Base-by-base conservation (phyloP, 2,329 filamentous ascomycete genomes). In the Penicillium sp. region DNA sequence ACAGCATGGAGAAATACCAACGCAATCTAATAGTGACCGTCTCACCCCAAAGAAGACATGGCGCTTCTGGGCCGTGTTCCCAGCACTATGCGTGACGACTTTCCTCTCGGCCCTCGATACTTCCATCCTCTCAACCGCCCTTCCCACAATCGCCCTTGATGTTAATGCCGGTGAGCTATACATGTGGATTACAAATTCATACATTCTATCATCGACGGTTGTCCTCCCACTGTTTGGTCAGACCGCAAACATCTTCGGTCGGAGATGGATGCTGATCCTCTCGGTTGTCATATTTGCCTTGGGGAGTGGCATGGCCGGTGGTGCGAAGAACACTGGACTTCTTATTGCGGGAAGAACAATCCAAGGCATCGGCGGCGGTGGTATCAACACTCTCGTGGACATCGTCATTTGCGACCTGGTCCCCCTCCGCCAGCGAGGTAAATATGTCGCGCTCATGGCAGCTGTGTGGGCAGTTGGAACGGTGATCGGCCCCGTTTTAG, bases 251-350 rank as follows among this genome's bases (percentile, higher is more conserved):
- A 74, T 85, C 23, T 84, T 80, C 62, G 82, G 84, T 7, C 75
- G 83, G 2, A 75, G 79, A 23, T 76, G 71, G 49, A 67, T 76
- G 25, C 71, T 73, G 17, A 69, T 83, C 0, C 49, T 66, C 8
- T 69, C 78, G 3, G 75, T 84, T 1, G 71, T 69, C 12, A 59
- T 83, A 1, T 85, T 85, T 58, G 74, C 72, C 0, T 59, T 86
- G 0, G 84, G 84, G 0, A 84, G 82, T 55, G 81, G 77, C 0
- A 73, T 87, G 3, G 78, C 74, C 42, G 84, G 82, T 0, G 78
- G 77, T 0, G 80, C 84, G 0, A 73, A 65, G 0, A 78, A 62
- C 8, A 73, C 71, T 1, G 38, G 17, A 19, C 42, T 42, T 25
- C 31, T 58, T 8, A 55, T 58, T 25, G 51, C 37, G 2, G 51